Base-by-base conservation (phyloP, 2,329 filamentous ascomycete species). In the Chrysoporthe austroafricana region DNA sequence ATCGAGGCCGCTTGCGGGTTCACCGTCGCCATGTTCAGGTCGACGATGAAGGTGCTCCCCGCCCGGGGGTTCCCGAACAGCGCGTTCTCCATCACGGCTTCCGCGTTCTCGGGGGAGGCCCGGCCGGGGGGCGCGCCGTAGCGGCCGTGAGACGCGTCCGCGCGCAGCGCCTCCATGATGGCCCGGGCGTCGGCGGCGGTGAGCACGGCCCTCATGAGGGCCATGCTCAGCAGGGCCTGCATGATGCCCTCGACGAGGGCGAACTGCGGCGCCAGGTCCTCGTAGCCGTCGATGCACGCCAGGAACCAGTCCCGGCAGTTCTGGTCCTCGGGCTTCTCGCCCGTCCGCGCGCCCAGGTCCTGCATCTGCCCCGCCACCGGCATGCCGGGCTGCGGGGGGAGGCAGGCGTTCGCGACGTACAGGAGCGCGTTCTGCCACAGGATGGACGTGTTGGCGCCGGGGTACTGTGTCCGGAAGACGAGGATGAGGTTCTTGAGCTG, bases 391-490 rank as follows among this genome's bases (percentile, higher is more conserved):
- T 34, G 43, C 9, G 57, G 26, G 39, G 58, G 62, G 34, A 69
- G n/a, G 18, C 68, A 69, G 21, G 73, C 74, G 62, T 76, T 76
- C 18, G 75, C 73, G 44, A 77, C 70, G 62, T 75, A 74, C 21
- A 77, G 62, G 50, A 75, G 69, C 1, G 72, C 73, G n/a, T 72
- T 74, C 44, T 76, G 73, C 73, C 74, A 77, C 4, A 74, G 66
- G 9, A 72, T 70, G 7, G 71, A 70, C 6, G 66, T 67, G 21
- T 63, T 70, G 9, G 72, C 64, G 57, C 61, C 57, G 13, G 65
- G 5, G 34, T 69, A 66, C 1, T 50, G 61, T 34, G 64, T 44
- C 5, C 66, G 70, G 46, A 70, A 71, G 0, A 67, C 56, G 16
- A 73, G 64, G 26, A 69, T 42, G n/a, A 73, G 66, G 59, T 68